Conservation (phyloP, 768 basidiomycete genomes). For the Collybia sp. region DNA sequence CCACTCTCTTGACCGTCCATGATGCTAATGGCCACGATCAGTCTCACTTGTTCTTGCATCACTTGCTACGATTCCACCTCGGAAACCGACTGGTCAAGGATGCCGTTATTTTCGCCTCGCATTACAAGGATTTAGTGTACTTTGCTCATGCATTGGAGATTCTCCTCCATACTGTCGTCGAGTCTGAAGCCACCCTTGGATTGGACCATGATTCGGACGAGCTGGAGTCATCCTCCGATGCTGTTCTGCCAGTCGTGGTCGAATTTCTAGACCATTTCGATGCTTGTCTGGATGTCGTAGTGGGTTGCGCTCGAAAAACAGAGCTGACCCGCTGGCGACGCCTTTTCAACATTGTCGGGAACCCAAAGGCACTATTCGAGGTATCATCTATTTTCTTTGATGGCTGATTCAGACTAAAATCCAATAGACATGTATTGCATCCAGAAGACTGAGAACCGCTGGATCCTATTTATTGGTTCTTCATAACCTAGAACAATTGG, state of each 20-base stretch:
- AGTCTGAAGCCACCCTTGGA: conserved; percentile 60
- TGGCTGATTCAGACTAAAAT: not conserved
- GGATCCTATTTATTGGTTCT: conserved; percentile 90
- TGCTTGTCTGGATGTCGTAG: conserved; percentile 86
- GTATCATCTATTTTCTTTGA: conserved; percentile 29
- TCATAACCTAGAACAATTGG: conserved; percentile 88
- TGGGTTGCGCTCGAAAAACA: conserved; percentile 94
- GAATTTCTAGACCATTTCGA: conserved; percentile 96
- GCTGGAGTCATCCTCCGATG: conserved; percentile 21
- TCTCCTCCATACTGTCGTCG: conserved; percentile 88
- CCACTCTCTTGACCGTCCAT: conserved; percentile 7
- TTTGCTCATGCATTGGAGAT: conserved; percentile 95
- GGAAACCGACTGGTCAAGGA: conserved; percentile 57
- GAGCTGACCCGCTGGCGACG: conserved; percentile 89
- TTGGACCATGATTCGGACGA: conserved; percentile 22
- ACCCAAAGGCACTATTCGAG: conserved; percentile 89
- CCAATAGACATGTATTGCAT: conserved; percentile 64
- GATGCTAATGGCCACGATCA: conserved; percentile 19
- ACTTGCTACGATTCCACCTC: conserved; percentile 82
- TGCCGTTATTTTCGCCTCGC: conserved; percentile 80
- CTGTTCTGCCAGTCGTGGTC: conserved; percentile 62
- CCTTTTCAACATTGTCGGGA: conserved; percentile 87
- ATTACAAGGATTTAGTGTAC: conserved; percentile 86
- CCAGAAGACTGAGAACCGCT: conserved; percentile 78
- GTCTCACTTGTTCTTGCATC: conserved; percentile 94